phyloP scores from a whole-genome alignment of 1,284 basidiomycete genomes.

The Schizophyllum commune region DNA sequence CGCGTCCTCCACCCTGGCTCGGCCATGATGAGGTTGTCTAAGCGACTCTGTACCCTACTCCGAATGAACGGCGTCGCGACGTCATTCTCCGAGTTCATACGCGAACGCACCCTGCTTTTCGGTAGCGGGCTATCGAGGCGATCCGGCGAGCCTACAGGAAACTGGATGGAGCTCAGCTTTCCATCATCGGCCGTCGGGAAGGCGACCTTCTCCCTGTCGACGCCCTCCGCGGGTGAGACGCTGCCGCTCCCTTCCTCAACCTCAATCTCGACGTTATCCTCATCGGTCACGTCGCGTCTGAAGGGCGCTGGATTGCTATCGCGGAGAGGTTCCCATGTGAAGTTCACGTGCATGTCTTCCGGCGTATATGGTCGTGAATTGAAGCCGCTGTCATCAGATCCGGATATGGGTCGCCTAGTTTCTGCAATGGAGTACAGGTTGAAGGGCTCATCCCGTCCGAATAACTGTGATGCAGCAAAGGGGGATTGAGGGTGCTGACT shows the following conservation, averaged over 20 bases:
- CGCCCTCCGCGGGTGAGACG: neutral
- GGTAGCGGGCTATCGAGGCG: conserved; percentile 51
- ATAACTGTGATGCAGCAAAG: conserved; percentile 82
- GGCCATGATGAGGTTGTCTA: conserved; percentile 47
- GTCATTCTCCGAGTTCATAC: conserved; percentile 67
- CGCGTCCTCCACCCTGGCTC: conserved; percentile 74
- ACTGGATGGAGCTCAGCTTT: conserved; percentile 65
- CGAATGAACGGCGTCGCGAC: conserved; percentile 67
- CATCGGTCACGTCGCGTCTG: conserved; percentile 69
- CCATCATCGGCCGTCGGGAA: neutral
- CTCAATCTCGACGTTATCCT: neutral
- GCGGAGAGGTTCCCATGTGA: conserved; percentile 39
- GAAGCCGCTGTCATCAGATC: conserved; percentile 46
- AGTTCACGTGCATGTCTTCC: conserved; percentile 25
- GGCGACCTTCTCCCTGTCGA: neutral
- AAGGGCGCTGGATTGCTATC: conserved; percentile 71
- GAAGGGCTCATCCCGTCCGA: conserved; percentile 70
- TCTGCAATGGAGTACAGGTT: conserved; percentile 76
- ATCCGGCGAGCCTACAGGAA: conserved; percentile 72
- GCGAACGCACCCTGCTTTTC: conserved; percentile 39
- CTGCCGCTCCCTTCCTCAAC: neutral
- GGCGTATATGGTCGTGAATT: conserved; percentile 47
- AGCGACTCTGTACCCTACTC: conserved; percentile 71
- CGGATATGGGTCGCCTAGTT: conserved; percentile 45
- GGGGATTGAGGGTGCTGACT: conserved; percentile 70